Percentiles rank a stretch among this genome's conserved stretches.
These are phyloP conservation scores for Phytophthora vignae DNA, from an alignment of 352 stramenopile genomes.

Conservation along the genomic window DNA sequence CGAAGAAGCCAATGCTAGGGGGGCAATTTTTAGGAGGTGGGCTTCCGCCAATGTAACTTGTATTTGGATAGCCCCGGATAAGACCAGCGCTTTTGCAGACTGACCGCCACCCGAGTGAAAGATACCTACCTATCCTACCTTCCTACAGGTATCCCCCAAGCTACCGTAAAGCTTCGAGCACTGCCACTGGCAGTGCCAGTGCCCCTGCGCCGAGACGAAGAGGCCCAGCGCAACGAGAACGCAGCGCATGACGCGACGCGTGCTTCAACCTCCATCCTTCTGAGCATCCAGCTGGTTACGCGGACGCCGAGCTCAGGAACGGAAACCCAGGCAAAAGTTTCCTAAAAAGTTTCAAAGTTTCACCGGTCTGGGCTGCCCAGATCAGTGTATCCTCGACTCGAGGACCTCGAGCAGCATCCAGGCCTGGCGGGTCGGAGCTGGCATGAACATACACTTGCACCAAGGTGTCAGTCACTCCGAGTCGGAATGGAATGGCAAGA, in stretches of 20 bases:
- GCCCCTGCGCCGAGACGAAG: background rate
- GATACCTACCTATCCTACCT: constrained; percentile 1
- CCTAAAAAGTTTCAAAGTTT: background rate
- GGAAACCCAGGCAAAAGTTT: constrained; percentile 13
- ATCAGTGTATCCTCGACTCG: constrained; percentile 13
- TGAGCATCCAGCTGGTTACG: constrained; percentile 10
- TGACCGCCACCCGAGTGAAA: background rate
- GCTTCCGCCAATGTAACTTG: background rate
- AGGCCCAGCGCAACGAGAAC: background rate
- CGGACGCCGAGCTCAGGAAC: constrained; percentile 1
- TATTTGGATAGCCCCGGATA: constrained; percentile 15
- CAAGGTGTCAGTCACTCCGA: background rate
- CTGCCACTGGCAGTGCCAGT: background rate
- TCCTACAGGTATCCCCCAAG: background rate
- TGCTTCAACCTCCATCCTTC: constrained; percentile 14
- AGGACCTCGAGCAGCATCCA: background rate
- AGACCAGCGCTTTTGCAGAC: constrained; percentile 7
- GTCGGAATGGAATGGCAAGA: background rate
- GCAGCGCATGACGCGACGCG: background rate
- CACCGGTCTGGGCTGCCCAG: constrained; percentile 13
- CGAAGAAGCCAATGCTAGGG: background rate
- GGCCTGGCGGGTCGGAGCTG: background rate
- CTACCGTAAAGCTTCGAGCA: background rate
- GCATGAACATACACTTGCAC: background rate
- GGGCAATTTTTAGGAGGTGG: background rate